A percentile compares a stretch with the other conserved stretches of the same genome.
These are phyloP conservation scores for Aspergillus bertholletiae DNA, from an alignment of 495 filamentous ascomycete species.

Conservation along the genomic window DNA sequence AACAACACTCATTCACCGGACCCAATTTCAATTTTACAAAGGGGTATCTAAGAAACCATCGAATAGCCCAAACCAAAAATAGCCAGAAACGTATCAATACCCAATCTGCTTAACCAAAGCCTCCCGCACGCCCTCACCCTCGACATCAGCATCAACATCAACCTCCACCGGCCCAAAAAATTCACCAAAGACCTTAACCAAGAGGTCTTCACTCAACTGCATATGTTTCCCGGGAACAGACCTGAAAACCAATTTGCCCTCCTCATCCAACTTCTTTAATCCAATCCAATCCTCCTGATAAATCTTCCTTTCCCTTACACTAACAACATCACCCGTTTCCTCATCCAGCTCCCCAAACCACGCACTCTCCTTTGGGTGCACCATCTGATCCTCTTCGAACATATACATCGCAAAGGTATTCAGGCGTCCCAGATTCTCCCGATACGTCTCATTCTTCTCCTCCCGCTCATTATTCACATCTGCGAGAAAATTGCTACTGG, in stretches of 20 bases:
- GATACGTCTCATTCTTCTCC: conserved; percentile 71
- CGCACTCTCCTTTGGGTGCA: conserved; percentile 84
- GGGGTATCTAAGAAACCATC: background rate
- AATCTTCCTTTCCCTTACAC: conserved; percentile 65
- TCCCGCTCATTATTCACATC: conserved; percentile 93
- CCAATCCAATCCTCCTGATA: conserved; percentile 96
- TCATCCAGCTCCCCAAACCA: conserved; percentile 89
- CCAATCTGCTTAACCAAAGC: background rate
- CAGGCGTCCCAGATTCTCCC: conserved; percentile 62
- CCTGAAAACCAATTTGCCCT: conserved; percentile 73
- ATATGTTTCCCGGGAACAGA: conserved; percentile 75
- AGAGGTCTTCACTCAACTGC: conserved; percentile 63
- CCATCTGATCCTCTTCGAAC: conserved; percentile 82
- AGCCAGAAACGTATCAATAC: background rate
- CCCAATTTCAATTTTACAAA: background rate
- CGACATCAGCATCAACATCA: conserved; percentile 11
- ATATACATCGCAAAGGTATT: conserved; percentile 84
- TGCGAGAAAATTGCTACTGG: conserved; percentile 89
- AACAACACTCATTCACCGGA: too few species aligned
- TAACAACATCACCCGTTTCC: conserved; percentile 57
- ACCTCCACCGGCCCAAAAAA: conserved; percentile 55
- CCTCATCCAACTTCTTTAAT: conserved; percentile 73
- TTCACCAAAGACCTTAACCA: conserved; percentile 65
- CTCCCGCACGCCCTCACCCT: background rate
- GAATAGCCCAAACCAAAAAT: background rate